Percentiles rank a stretch among this genome's conserved stretches.
phyloP scores from a whole-genome alignment of 139 green algal genomes.

The Dunaliella primolecta region DNA sequence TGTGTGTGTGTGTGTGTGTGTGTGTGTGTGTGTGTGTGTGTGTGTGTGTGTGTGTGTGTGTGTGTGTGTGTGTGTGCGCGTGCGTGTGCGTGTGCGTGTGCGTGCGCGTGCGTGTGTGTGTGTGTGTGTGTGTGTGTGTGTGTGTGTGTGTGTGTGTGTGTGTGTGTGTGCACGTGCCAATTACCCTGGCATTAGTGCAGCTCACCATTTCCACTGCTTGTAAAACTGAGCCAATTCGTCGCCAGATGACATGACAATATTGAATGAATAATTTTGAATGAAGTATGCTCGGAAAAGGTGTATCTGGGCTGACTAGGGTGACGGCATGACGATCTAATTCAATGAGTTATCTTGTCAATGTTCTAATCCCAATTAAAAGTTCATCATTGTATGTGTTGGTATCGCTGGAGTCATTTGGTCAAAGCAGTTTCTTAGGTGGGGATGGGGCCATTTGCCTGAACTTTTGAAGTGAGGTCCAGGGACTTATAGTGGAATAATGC shows the following conservation, averaged over 20 bases:
- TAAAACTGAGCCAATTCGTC: neutral
- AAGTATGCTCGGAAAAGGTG: neutral
- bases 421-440: too few species aligned
- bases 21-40: neutral
- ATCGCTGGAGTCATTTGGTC: too few species aligned
- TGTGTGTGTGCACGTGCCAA: neutral
- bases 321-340: neutral
- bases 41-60: neutral
- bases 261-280: neutral
- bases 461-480: too few species aligned
- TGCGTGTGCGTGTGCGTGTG: too few species aligned
- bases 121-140: neutral
- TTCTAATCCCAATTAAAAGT: neutral
- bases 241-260: neutral
- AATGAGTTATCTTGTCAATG: neutral
- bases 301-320: neutral
- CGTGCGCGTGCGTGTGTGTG: neutral
- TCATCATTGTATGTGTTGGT: neutral
- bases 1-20: neutral
- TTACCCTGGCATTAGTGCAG: too few species aligned
- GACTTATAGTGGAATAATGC: too few species aligned
- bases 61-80: too few species aligned
- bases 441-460: too few species aligned
- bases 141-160: neutral
- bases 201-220: neutral